Evolutionary conservation across 225 moss, liverwort and hornwort species (phyloP).

Genomic region (Straminergon stramineum): DNA sequence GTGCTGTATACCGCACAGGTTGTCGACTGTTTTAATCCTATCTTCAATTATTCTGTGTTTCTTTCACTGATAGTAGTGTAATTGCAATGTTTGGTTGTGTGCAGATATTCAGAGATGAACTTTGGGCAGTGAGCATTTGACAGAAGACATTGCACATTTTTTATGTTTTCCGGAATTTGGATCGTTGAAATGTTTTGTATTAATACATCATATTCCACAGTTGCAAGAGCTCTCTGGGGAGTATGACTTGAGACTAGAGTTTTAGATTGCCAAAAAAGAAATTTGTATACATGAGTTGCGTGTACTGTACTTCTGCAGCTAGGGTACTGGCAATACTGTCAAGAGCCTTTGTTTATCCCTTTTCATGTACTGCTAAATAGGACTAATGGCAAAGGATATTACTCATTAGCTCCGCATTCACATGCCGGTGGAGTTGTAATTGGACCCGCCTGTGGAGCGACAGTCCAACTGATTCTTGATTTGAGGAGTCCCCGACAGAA

Average conservation of each 20-base stretch:
- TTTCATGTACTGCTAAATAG: not conserved
- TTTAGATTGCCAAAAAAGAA: not conserved
- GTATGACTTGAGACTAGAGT: not conserved
- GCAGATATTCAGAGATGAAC: constrained; percentile 99
- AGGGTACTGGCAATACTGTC: not conserved
- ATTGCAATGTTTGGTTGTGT: constrained; percentile 1
- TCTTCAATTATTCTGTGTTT: not conserved
- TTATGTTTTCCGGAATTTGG: constrained; percentile 7
- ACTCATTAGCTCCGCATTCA: not conserved
- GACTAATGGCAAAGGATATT: not conserved
- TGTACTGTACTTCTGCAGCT: constrained; percentile 1
- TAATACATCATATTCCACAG: constrained; percentile 3
- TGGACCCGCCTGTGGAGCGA: not conserved
- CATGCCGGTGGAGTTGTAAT: not conserved
- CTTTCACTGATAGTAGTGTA: not conserved
- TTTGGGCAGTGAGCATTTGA: constrained; percentile 67
- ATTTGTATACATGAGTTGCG: not conserved
- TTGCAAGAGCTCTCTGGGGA: not conserved
- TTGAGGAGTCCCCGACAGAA: not conserved
- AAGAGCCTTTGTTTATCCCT: not conserved
- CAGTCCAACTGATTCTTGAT: not conserved
- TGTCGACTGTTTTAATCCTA: not conserved
- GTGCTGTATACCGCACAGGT: not conserved
- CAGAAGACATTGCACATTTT: not conserved
- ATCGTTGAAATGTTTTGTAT: not conserved